Conservation (phyloP, 805 yeast genomes). For the Candida khao-thaluensis region DNA sequence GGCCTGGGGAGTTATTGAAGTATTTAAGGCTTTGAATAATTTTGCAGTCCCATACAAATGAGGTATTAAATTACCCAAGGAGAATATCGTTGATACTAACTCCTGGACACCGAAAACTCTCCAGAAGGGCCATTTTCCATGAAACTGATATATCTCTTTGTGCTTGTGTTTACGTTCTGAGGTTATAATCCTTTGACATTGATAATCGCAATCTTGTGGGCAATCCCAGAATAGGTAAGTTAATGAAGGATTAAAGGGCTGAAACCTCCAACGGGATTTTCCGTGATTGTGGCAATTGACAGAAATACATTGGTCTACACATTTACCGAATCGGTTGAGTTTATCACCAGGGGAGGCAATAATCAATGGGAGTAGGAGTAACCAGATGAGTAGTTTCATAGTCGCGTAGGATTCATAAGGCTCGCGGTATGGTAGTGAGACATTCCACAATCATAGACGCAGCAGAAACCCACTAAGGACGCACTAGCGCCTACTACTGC, state of each 20-base stretch:
- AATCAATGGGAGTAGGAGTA: neutral
- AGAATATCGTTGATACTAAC: slow-evolving; percentile 73
- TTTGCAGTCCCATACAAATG: slow-evolving; percentile 51
- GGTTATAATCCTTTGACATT: slow-evolving; percentile 81
- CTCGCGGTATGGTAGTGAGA: no score
- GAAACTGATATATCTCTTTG: slow-evolving; percentile 76
- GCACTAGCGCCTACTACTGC: no score
- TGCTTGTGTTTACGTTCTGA: slow-evolving; percentile 43
- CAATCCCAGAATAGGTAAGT: slow-evolving; percentile 70
- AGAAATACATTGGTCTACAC: slow-evolving; percentile 50
- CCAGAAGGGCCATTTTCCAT: slow-evolving; percentile 96
- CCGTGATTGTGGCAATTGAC: slow-evolving; percentile 27
- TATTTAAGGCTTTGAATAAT: slow-evolving; percentile 15
- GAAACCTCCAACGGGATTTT: slow-evolving; percentile 29
- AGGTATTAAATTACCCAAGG: slow-evolving; percentile 46
- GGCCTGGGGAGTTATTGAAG: slow-evolving; percentile 11
- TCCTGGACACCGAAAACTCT: slow-evolving; percentile 84
- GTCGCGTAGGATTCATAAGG: no score
- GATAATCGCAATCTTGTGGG: slow-evolving; percentile 82
- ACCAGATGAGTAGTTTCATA: neutral
- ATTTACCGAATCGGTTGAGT: slow-evolving; percentile 53
- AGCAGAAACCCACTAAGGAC: no score
- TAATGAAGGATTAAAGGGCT: slow-evolving; percentile 44
- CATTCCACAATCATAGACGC: no score
- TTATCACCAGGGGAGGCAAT: slow-evolving; percentile 62